Conservation (phyloP, 2,329 filamentous ascomycete species). For the Hypoxylon sp. region DNA sequence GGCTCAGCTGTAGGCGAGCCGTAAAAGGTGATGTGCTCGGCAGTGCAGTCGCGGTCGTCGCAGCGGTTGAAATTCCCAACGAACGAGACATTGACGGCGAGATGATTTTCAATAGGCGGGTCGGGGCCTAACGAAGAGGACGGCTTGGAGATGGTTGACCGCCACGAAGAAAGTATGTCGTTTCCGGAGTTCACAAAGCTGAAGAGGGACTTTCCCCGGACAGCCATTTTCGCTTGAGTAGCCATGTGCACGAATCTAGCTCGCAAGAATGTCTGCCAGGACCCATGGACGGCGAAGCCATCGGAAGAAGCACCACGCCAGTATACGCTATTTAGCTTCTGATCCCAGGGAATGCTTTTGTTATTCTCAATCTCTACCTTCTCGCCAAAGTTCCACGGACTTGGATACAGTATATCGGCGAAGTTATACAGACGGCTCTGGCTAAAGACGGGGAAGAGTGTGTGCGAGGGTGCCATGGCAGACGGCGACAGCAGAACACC, state of each 20-base stretch:
- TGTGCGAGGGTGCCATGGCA: slow-evolving; percentile 57
- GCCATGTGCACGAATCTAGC: slow-evolving; percentile 70
- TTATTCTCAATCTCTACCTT: slow-evolving; percentile 56
- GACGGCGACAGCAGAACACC: slow-evolving; percentile 64
- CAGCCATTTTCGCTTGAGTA: slow-evolving; percentile 50
- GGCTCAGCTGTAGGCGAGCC: slow-evolving; percentile 41
- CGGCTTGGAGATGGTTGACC: slow-evolving; percentile 51
- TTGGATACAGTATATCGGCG: slow-evolving; percentile 63
- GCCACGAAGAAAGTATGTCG: slow-evolving; percentile 5
- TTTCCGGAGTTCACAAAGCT: slow-evolving; percentile 22
- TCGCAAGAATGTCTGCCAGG: slow-evolving; percentile 70
- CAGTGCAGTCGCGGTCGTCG: slow-evolving; percentile 51
- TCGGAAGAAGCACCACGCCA: slow-evolving; percentile 68
- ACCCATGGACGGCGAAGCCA: slow-evolving; percentile 61
- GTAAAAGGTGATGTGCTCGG: slow-evolving; percentile 52
- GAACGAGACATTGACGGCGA: slow-evolving; percentile 54
- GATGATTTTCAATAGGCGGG: slow-evolving; percentile 7
- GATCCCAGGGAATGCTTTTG: slow-evolving; percentile 59
- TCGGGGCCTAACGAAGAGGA: slow-evolving; percentile 6
- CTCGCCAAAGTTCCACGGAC: slow-evolving; percentile 56
- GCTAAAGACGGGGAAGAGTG: slow-evolving; percentile 67
- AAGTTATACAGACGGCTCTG: slow-evolving; percentile 67
- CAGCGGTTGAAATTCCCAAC: slow-evolving; percentile 55
- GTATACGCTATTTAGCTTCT: slow-evolving; percentile 63
- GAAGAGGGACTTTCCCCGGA: slow-evolving; percentile 27